Evolutionary conservation across 148 eudicot species (phyloP), one percentile per base, ranked within the genome.

Genomic region (Pharnaceum exiguum): DNA sequence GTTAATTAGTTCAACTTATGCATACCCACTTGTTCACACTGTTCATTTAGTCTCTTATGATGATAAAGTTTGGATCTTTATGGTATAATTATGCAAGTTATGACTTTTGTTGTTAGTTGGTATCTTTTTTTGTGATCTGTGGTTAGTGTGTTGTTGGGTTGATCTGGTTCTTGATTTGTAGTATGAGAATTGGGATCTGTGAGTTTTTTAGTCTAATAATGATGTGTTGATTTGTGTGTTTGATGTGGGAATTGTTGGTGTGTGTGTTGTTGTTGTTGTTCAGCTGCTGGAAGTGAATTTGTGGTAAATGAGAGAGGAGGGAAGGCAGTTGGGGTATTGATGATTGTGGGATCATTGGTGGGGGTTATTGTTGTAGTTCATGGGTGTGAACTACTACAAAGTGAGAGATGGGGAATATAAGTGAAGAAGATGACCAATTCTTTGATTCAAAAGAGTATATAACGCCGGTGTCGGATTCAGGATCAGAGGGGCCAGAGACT

Each of bases 371-470:
- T 51, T 63, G 60, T 68, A 63, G 66, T 74, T 53, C 50, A 58
- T 28, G 51, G 49, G 71, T 35, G 36, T 58, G 65, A 57, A 53
- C 62, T 63, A 18, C 51, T n/a, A n/a, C n/a, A n/a, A 63, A 51
- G 42, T 51, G 32, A 29, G 18, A 57, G 23, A 74, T 73, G 77
- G 60, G 60, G 17, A 63, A 73, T 57, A 3, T 49, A 3, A 65
- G 60, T 57, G 79, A 75, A 57, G 79, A 71, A 46, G 75, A 55
- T 42, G 91, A 82, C 38, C 67, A 73, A 30, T 91, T 80, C 64
- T 88, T 75, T 67, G 98, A 91, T 62, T 46, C 86, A 6, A 65
- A 72, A 47, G 90, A 77, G n/a, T 94, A 77, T 57, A 63, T 72
- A 31, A 46, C 77, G 60, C 80, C 87, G 43, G 71, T 76, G 17